Conservation (phyloP, 257 asterid genomes). For the Dorcoceras hygrometricum region DNA sequence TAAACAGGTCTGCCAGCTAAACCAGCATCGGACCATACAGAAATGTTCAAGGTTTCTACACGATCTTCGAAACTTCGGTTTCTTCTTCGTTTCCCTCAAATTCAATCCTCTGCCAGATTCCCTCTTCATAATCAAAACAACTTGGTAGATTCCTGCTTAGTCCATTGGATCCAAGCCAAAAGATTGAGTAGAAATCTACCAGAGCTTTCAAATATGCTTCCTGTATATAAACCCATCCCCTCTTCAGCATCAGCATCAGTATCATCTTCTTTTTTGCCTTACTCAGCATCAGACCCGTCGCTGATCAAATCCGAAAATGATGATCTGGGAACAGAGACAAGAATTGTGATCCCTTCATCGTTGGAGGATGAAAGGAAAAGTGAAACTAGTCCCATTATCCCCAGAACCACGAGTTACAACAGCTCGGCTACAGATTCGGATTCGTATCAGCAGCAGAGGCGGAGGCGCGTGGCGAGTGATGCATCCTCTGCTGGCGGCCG, state of each 20-base stretch:
- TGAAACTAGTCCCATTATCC: constrained; percentile 59
- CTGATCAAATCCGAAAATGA: constrained; percentile 47
- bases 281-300: constrained; percentile 34
- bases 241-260: constrained; percentile 32
- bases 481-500: constrained; percentile 32
- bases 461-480: constrained; percentile 68
- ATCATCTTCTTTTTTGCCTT: constrained; percentile 34
- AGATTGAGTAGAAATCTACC: constrained; percentile 27
- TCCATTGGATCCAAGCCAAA: background rate
- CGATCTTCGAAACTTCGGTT: background rate
- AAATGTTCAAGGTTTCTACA: constrained; percentile 2
- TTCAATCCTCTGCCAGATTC: constrained; percentile 13
- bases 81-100: background rate
- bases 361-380: constrained; percentile 39
- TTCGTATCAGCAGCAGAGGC: constrained; percentile 45
- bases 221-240: constrained; percentile 44
- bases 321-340: constrained; percentile 32
- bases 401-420: constrained; percentile 54
- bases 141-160: constrained; percentile 7
- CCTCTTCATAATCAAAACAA: background rate
- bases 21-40: background rate
- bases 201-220: constrained; percentile 36
- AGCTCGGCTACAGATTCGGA: constrained; percentile 25
- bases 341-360: constrained; percentile 44
- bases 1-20: background rate